These are phyloP conservation scores for Kuraishia floccosa DNA, from an alignment of 805 yeast genomes.

Conservation along the genomic window DNA sequence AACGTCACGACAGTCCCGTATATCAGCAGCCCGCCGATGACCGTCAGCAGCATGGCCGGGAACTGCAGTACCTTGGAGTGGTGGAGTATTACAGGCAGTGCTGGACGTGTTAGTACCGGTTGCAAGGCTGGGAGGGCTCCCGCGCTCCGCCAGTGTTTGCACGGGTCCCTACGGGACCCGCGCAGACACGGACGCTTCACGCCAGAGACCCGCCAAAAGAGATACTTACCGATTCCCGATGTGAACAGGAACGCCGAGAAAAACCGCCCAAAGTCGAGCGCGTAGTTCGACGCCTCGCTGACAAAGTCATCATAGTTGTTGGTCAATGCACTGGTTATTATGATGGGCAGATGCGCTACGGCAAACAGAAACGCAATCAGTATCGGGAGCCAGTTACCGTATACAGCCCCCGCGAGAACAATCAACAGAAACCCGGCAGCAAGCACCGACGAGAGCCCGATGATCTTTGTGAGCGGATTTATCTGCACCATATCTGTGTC, in stretches of 20 bases:
- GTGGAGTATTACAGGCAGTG: conserved; percentile 63
- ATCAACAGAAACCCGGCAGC: conserved; percentile 87
- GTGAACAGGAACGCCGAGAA: conserved; percentile 66
- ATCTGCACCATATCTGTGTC: conserved; percentile 11
- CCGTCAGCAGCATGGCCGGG: conserved; percentile 66
- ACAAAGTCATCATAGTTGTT: conserved; percentile 37
- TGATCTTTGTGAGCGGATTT: conserved; percentile 68
- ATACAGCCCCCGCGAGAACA: conserved; percentile 78
- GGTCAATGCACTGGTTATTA: conserved; percentile 37
- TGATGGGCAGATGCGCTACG: conserved; percentile 64
- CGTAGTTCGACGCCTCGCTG: conserved; percentile 18
- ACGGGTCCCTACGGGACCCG: no score
- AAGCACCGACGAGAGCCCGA: conserved; percentile 63
- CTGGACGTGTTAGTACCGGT: no score
- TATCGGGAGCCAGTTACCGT: conserved; percentile 86
- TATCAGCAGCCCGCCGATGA: conserved; percentile 75
- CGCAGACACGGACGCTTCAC: no score
- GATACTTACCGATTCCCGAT: conserved; percentile 42
- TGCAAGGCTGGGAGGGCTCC: no score
- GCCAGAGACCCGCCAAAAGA: no score
- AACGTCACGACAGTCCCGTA: conserved; percentile 78
- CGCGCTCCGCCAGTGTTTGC: no score
- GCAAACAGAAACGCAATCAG: conserved; percentile 53
- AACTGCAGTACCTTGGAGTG: conserved; percentile 65
- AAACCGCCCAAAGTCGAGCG: conserved; percentile 74